Percentiles rank a stretch among this genome's conserved stretches.
Conservation (phyloP, 2,329 filamentous ascomycete genomes). For the Gyromitra esculenta region DNA sequence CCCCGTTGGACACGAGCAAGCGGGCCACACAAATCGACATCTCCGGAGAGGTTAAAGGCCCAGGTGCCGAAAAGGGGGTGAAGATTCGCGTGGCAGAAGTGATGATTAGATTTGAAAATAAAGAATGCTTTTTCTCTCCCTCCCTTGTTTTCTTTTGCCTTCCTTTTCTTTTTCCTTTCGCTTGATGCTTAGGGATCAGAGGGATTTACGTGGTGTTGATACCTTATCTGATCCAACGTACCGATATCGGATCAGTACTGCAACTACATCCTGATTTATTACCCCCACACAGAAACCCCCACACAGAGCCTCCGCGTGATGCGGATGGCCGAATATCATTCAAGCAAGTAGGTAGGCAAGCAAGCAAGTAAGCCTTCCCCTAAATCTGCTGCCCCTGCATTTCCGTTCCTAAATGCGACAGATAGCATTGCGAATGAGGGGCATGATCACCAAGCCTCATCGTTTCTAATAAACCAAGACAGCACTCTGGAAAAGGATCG, state of each 20-base stretch:
- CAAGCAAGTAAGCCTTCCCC: background rate
- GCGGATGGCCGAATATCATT: background rate
- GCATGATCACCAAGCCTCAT: constrained; percentile 9
- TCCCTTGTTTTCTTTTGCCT: no score
- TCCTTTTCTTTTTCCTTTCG: background rate
- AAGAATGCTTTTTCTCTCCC: background rate
- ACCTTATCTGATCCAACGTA: constrained; percentile 28
- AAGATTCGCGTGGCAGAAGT: no score
- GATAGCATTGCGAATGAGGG: background rate
- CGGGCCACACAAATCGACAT: constrained; percentile 9
- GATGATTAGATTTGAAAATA: background rate
- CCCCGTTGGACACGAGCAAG: constrained; percentile 11
- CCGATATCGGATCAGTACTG: constrained; percentile 18
- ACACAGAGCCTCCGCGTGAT: constrained; percentile 22
- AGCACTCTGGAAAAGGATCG: constrained; percentile 8
- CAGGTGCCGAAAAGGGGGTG: no score
- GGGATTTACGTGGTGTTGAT: background rate
- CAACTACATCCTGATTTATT: background rate
- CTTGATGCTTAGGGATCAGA: background rate
- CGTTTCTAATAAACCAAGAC: constrained; percentile 4
- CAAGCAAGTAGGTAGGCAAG: background rate
- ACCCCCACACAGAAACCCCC: constrained; percentile 8
- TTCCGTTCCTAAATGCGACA: background rate
- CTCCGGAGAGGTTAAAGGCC: background rate
- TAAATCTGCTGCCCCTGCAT: background rate